Evolutionary conservation across 441 rosid genomes (phyloP).

Genomic region (Populus tomentosa): DNA sequence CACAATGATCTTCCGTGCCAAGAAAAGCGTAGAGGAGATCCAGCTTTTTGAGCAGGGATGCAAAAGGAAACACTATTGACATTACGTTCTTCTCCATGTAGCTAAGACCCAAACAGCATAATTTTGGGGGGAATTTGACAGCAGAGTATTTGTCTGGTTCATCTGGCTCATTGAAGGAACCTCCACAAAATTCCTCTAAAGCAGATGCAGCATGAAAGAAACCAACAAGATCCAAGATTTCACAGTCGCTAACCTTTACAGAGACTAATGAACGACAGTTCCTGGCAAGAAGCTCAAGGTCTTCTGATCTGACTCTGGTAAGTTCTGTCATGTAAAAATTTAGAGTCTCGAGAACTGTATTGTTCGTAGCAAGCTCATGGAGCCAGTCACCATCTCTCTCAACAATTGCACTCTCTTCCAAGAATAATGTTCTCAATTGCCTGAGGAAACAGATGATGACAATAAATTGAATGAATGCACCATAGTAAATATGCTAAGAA

Average conservation of each 20-base stretch:
- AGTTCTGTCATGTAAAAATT: conserved; percentile 86
- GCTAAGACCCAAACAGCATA: conserved; percentile 69
- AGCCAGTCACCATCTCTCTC: conserved; percentile 86
- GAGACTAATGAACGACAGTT: conserved; percentile 62
- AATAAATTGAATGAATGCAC: background rate
- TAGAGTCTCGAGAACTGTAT: conserved; percentile 66
- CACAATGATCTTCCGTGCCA: conserved; percentile 78
- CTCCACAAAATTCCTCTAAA: conserved; percentile 90
- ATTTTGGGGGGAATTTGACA: conserved; percentile 50
- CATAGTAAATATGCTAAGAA: background rate
- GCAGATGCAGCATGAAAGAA: conserved; percentile 66
- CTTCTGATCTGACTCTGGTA: conserved; percentile 39
- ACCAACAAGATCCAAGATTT: conserved; percentile 60
- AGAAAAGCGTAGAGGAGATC: conserved; percentile 86
- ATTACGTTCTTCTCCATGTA: conserved; percentile 71
- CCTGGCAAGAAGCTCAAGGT: conserved; percentile 70
- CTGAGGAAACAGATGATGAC: conserved; percentile 33
- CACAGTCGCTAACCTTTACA: conserved; percentile 68
- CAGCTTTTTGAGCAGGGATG: conserved; percentile 59
- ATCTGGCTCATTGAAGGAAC: conserved; percentile 44
- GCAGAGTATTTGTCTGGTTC: conserved; percentile 42
- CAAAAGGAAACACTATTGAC: conserved; percentile 73
- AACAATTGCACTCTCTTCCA: conserved; percentile 71
- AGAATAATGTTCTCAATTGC: conserved; percentile 60
- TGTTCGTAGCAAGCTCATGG: conserved; percentile 71